Evolutionary conservation across 1,139 yeast genomes (phyloP), one percentile per base, ranked within the genome.

Genomic region (Hyphopichia wangnamkhiaoensis): DNA sequence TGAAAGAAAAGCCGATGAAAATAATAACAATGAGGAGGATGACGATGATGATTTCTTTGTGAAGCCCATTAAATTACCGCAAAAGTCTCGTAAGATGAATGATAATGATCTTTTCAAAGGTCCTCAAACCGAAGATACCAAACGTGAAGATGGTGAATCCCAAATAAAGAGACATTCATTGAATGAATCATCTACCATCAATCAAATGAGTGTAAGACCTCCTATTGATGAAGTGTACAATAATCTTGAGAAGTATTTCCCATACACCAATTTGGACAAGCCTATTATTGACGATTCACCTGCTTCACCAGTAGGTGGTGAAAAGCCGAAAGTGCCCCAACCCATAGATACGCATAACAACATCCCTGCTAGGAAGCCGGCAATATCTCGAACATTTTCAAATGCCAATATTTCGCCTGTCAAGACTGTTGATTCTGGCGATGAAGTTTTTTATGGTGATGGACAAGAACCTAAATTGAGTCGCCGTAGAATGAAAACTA

Each of bases 171-270:
- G 33, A 14, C 24, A 18, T 19, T 18, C 33, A 16, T 19, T 30
- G 19, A 14, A 30, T n/a, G 33, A 30, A n/a, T 30, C 23, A 3
- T 4, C 15, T 5, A 3, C 23, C 3, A 30, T 30, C 63, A 60
- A 24, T 17, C 46, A 66, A 70, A 69, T 71, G 76, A 55, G 50
- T 9, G 84, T 93, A 5, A 80, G 98, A 56, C 99, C 99, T 2
- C 91, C 98, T 0, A 85, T 96, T 1, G 98, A 93, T 54, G 95
- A 87, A 36, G 84, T 94, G 28, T 93, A 90, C 56, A 89, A 90
- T 42, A 90, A 94, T 54, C 75, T 94, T 50, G 98, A 93, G 53
- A 79, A 80, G 53, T 94, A 88, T 59, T 94, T 94, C 70, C 98
- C 98, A 0, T 76, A 87, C 50, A 84, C 98, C 0, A 93, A 93